Evolutionary conservation across 306 rosid species (phyloP), one percentile per base, ranked within the genome.

Genomic region (Glycyrrhiza uralensis): DNA sequence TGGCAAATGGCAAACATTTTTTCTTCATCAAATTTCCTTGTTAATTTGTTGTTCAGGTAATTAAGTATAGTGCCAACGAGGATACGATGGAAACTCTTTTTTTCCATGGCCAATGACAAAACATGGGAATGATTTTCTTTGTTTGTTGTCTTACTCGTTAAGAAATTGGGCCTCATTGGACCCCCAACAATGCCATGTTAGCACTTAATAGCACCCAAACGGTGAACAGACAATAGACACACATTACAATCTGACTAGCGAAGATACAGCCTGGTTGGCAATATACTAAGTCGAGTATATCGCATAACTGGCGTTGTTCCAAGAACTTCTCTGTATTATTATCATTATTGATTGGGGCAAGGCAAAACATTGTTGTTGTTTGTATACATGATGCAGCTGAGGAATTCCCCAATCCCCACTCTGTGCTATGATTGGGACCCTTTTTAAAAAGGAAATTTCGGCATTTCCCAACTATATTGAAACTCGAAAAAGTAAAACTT

Each of bases 391-490:
- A 20, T 35, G 49, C 32, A 56, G 42, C 26, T 45, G 12, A 14
- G 12, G 14, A 72, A 36, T 10, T 44, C 49, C 69, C 69, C 61
- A 36, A 6, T 44, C 49, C 69, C 69, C 61, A 65, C 54, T 9
- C 45, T 49, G 41, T 22, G 12, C 46, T 56, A 12, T 55, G 32
- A 55, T 64, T 55, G 52, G 28, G 46, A 55, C 39, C 38, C 35
- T 18, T 12, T 7, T 32, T 3, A 18, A 41, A 18, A 65, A 38
- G 57, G 72, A 71, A 69, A 20, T 44, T 28, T 46, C 0, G 4
- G 19, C 50, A 20, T 44, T 65, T 66, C 18, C 44, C 61, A 74
- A 66, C 83, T 58, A 67, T 39, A 8, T 49, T 47, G 29, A 46
- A 42, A 62, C 22, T 6, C 11, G 28, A 24, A 57, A 38, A 57